phyloP scores from a whole-genome alignment of 2,329 filamentous ascomycete species.

The Penicillium sp. region DNA sequence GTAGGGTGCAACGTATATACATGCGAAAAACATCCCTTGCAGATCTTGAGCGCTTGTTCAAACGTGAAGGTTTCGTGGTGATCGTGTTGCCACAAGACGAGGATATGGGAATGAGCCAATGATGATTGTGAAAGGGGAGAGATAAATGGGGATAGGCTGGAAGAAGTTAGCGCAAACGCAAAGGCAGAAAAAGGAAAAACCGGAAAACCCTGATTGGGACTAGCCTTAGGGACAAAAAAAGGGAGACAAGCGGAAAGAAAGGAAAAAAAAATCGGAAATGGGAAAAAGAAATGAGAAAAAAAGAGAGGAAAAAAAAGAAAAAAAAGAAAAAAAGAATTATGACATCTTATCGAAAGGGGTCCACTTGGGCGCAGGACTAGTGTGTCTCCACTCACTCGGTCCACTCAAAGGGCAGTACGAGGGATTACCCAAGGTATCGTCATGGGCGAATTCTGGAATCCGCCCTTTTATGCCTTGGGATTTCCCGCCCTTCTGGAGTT shows the following conservation, averaged over 20 bases:
- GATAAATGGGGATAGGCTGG: not conserved
- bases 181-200: not conserved
- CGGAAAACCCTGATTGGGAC: not conserved
- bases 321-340: not conserved
- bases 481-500: conserved; percentile 3
- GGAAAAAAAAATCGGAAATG: not conserved
- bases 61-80: conserved; percentile 6
- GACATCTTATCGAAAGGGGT: conserved; percentile 10
- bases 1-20: not conserved
- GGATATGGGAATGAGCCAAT: not conserved
- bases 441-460: conserved; percentile 25
- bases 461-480: conserved; percentile 7
- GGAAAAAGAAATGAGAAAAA: not conserved
- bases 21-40: conserved; percentile 2
- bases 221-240: no score
- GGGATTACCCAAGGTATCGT: conserved; percentile 12
- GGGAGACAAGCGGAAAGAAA: not conserved
- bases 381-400: not conserved
- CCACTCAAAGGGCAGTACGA: not conserved
- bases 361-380: conserved; percentile 11
- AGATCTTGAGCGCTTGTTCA: conserved; percentile 11
- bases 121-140: not conserved
- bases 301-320: not conserved
- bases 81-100: conserved; percentile 1
- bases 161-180: not conserved